Base-by-base conservation (phyloP, 2,329 filamentous ascomycete species). In the Diaporthe destruens region DNA sequence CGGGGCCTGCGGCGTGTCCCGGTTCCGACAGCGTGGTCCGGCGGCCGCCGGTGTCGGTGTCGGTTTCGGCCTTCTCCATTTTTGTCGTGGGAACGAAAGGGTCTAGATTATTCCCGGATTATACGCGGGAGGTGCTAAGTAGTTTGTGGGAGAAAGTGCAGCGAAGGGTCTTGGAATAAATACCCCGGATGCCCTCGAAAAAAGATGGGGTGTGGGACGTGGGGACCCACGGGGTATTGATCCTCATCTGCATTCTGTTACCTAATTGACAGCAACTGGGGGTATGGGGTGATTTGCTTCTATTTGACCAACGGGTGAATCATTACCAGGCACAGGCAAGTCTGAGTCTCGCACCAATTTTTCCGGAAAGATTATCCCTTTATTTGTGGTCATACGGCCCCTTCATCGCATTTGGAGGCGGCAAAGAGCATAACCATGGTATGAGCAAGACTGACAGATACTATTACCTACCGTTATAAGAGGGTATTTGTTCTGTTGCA, bases 211-310 rank as follows among this genome's bases (percentile, higher is more conserved):
- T 16, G n/a, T 23, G 42, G 29, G 6, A 47, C 12, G 59, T 65
- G 59, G 59, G 59, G 59, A 65, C 42, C 20, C 59, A 29, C 59
- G 44, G 59, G 59, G 25, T 23, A 49, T 6, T 36, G 42, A 65
- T 65, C 59, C 59, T 65, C 59, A 23, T 36, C n/a, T 11, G 18
- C 25, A 65, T 51, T 65, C 42, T 32, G 42, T 65, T 65, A 65
- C 59, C 59, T 65, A 65, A 65, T 65, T 51, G 44, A 65, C 11
- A 65, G 59, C 39, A 65, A 23, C 42, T 36, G 57, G 16, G 23
- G 57, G 20, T 47, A 49, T 63, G 57, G 39, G 23, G 57, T 63
- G 57, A 47, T 32, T 6, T 63, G 25, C 12, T 29, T 32, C 57
- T n/a, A 25, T 18, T 25, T 4, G 39, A 42, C 20, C 57, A 32